Evolutionary conservation across 495 filamentous ascomycete genomes (phyloP).

Genomic region (Neurospora sp.): DNA sequence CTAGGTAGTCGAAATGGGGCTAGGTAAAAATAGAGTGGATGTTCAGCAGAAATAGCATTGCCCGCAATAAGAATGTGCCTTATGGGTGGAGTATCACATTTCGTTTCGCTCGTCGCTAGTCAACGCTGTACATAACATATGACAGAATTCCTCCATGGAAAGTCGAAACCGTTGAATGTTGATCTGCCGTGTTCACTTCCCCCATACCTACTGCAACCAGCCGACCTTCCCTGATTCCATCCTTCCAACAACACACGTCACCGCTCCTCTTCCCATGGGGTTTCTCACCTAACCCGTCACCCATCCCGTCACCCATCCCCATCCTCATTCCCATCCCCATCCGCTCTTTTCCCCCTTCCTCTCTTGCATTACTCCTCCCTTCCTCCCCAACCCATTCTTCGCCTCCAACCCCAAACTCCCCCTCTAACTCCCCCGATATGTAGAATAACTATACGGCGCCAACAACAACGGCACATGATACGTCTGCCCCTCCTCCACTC

Average conservation of each 20-base stretch:
- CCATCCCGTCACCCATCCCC: no score
- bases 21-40: background rate
- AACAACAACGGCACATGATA: constrained; percentile 90
- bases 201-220: background rate
- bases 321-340: no score
- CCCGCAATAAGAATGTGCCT: background rate
- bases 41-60: background rate
- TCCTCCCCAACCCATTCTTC: no score
- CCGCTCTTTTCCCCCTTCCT: no score
- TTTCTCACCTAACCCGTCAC: background rate
- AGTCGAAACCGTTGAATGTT: background rate
- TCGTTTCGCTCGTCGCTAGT: background rate
- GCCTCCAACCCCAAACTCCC: background rate
- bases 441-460: constrained; percentile 85
- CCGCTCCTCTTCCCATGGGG: background rate
- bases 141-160: background rate
- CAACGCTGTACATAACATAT: background rate
- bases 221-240: background rate
- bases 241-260: background rate
- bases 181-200: background rate
- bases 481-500: constrained; percentile 61
- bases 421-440: constrained; percentile 66
- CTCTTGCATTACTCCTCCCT: background rate
- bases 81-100: background rate
- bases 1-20: background rate